Base-by-base conservation (phyloP, 306 rosid species). In the Amphicarpaea edgeworthii region DNA sequence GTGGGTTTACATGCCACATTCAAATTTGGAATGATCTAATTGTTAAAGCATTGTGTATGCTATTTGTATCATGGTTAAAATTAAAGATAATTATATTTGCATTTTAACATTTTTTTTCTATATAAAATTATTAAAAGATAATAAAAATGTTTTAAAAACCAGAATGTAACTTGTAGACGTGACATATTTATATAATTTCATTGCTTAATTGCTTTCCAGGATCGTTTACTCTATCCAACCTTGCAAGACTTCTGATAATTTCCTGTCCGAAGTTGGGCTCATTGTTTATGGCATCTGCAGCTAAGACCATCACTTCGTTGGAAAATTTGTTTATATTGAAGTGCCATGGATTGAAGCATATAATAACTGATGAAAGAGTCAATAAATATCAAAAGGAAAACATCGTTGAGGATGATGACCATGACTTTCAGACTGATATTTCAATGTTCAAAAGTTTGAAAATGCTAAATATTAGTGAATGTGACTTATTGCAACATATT, bases 231-330 rank as follows among this genome's bases (percentile, higher is more conserved):
- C 17, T 55, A 0, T 24, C 37, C 0, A 24, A 1, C 3, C 62
- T 55, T 1, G 1, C 6, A 55, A 0, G 0, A 0, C 37, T 55
- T 24, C 0, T 0, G 0, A 5, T 55, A 12, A 0, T 0, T 1
- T 1, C 4, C 0, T 55, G 62, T 55, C 5, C 9, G 1, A 23
- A 4, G 2, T 23, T 55, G 62, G n/a, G 4, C 0, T 24, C 62
- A 55, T 24, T 55, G 37, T 23, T 55, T 55, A 23, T 3, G 0
- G n/a, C 9, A 0, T 10, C 37, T 2, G 1, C 7, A 11, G 62
- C 62, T 12, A 23, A 23, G 14, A 55, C 62, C 9, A 3, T 55
- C 1, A 49, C 21, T 49, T 49, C 21, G 0, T 49, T 49, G 4
- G 1, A 15, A 15, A 3, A 46, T 14, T 54, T 54, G n/a, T 0